These are phyloP conservation scores for Zygosaccharomyces pseudobailii DNA, from an alignment of 1,139 yeast genomes.

Conservation along the genomic window DNA sequence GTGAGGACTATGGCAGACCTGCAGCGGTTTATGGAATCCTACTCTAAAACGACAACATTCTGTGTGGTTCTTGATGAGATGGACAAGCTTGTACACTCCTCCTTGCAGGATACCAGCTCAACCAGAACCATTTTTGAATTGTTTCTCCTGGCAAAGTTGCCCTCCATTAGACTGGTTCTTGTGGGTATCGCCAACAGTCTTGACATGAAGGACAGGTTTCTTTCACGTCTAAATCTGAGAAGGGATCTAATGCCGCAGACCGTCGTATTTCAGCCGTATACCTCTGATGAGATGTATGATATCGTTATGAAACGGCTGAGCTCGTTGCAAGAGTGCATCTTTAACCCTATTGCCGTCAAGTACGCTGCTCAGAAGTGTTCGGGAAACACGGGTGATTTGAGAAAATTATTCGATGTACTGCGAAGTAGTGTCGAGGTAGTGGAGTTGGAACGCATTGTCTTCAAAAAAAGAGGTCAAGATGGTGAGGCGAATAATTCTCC, in stretches of 20 bases:
- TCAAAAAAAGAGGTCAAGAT: slow-evolving; percentile 22
- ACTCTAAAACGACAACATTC: slow-evolving; percentile 23
- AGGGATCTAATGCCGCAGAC: slow-evolving; percentile 66
- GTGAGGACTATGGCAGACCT: slow-evolving; percentile 24
- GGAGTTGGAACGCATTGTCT: slow-evolving; percentile 40
- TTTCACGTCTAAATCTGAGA: slow-evolving; percentile 66
- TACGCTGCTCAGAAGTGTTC: slow-evolving; percentile 85
- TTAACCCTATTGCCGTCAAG: slow-evolving; percentile 78
- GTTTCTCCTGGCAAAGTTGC: slow-evolving; percentile 63
- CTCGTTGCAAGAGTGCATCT: slow-evolving; percentile 37
- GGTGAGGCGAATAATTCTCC: slow-evolving; percentile 35
- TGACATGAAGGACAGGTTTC: slow-evolving; percentile 80
- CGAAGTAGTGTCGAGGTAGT: slow-evolving; percentile 71
- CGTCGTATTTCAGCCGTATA: slow-evolving; percentile 75
- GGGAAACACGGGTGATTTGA: slow-evolving; percentile 82
- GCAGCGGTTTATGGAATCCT: slow-evolving; percentile 26
- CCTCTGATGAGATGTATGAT: slow-evolving; percentile 65
- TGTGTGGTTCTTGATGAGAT: slow-evolving; percentile 81
- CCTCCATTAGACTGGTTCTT: slow-evolving; percentile 44
- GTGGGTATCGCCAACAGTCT: slow-evolving; percentile 91
- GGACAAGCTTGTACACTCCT: slow-evolving; percentile 71
- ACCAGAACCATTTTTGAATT: slow-evolving; percentile 51
- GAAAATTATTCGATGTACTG: slow-evolving; percentile 90
- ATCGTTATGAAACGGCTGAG: slow-evolving; percentile 56
- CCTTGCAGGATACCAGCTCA: slow-evolving; percentile 46